Percentiles rank a stretch among this genome's conserved stretches.
phyloP scores from a whole-genome alignment of 352 stramenopile species.

The Thalassiosira mediterranea region DNA sequence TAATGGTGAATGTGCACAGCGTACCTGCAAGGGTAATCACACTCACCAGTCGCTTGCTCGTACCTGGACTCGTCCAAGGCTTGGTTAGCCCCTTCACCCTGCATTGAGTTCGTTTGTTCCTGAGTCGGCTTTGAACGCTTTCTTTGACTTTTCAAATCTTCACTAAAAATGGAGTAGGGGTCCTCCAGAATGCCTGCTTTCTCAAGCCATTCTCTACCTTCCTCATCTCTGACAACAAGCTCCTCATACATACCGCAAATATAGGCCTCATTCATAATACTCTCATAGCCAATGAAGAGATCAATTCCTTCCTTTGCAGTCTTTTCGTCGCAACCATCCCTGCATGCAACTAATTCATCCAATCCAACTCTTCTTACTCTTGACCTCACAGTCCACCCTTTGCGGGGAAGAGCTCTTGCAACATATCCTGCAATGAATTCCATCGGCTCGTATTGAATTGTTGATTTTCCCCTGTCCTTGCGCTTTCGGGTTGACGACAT shows the following conservation, averaged over 20 bases:
- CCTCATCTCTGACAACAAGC: constrained; percentile 24
- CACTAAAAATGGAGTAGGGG: constrained; percentile 33
- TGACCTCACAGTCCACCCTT: not conserved
- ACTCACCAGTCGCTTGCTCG: not conserved
- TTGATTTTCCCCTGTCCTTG: not conserved
- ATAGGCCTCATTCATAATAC: constrained; percentile 17
- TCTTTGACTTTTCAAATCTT: not conserved
- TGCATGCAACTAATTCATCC: not conserved
- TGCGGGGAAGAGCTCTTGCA: no score
- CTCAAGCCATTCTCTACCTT: constrained; percentile 22
- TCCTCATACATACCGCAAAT: constrained; percentile 12
- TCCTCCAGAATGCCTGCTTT: constrained; percentile 19
- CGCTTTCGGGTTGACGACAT: not conserved
- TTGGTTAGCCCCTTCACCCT: not conserved
- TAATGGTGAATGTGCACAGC: not conserved
- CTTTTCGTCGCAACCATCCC: not conserved
- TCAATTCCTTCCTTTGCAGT: constrained; percentile 22
- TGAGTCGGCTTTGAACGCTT: not conserved
- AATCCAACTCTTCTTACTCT: not conserved
- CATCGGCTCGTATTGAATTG: not conserved
- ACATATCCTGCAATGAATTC: not conserved
- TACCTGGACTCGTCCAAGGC: not conserved
- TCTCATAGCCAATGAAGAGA: constrained; percentile 22
- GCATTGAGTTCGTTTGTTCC: not conserved
- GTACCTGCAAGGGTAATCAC: not conserved